A percentile compares a stretch with the other conserved stretches of the same genome.
These are phyloP conservation scores for Pseudohyphozyma bogoriensis DNA, from an alignment of 768 basidiomycete species.

Conservation along the genomic window DNA sequence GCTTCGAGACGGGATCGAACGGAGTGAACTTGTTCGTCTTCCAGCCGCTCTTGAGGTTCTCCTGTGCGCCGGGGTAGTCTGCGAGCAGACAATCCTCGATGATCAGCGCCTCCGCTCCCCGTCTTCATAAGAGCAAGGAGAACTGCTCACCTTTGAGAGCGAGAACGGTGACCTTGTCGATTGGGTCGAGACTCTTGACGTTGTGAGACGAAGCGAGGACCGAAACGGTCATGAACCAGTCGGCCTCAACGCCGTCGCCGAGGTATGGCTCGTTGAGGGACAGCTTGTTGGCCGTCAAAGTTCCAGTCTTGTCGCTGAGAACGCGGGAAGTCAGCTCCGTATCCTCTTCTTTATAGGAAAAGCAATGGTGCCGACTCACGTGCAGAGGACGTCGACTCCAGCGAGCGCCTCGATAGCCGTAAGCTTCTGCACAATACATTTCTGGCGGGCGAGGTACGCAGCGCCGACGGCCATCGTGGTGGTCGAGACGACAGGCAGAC, in stretches of 20 bases:
- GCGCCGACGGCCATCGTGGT: constrained; percentile 44
- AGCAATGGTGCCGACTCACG: neutral
- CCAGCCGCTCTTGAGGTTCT: constrained; percentile 44
- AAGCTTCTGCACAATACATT: constrained; percentile 47
- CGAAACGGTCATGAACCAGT: constrained; percentile 40
- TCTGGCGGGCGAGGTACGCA: constrained; percentile 42
- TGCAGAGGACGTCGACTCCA: constrained; percentile 44
- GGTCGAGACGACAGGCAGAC: constrained; percentile 45
- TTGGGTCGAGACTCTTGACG: constrained; percentile 45
- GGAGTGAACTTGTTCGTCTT: constrained; percentile 45
- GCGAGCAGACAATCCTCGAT: constrained; percentile 9
- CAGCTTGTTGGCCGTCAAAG: constrained; percentile 47
- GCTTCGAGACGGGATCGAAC: constrained; percentile 46
- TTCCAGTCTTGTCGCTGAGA: constrained; percentile 42
- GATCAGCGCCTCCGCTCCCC: too few species aligned
- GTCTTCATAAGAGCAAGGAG: too few species aligned
- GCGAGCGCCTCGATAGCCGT: constrained; percentile 49
- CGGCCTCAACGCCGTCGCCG: constrained; percentile 36
- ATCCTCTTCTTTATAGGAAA: neutral
- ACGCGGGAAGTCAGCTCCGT: constrained; percentile 30
- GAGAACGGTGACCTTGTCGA: constrained; percentile 45
- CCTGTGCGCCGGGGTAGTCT: constrained; percentile 45
- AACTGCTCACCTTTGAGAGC: constrained; percentile 20
- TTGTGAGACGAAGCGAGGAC: constrained; percentile 47
- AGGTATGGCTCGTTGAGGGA: constrained; percentile 42